Percentiles rank a stretch among this genome's conserved stretches.
Conservation (phyloP, 495 filamentous ascomycete genomes). For the Aspergillus affinis region DNA sequence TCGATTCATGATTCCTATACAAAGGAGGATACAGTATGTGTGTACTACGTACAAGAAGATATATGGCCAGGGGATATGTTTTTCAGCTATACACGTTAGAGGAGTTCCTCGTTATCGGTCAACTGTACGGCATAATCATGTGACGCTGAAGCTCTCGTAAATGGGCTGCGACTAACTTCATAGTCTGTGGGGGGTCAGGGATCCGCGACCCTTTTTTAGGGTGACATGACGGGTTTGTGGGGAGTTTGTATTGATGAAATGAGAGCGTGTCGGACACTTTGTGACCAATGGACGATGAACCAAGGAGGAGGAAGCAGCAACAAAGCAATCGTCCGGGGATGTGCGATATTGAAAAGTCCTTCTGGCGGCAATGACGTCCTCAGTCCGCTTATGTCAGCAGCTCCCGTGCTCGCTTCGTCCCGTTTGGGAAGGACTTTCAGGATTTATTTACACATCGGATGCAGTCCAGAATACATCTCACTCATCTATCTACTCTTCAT, state of each 20-base stretch:
- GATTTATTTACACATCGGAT: too few relatives aligned
- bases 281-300: neutral
- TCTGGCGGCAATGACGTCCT: neutral
- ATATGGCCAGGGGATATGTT: neutral
- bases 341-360: neutral
- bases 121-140: neutral
- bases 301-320: too few relatives aligned
- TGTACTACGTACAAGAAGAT: neutral
- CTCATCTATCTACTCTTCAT: too few relatives aligned
- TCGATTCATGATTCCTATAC: conserved; percentile 22
- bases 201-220: neutral
- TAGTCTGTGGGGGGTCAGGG: neutral
- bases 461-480: too few relatives aligned
- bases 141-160: neutral
- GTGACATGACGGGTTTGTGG: neutral
- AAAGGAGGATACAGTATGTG: neutral
- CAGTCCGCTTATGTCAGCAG: neutral
- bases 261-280: neutral
- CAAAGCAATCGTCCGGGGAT: neutral
- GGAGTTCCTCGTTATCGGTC: neutral
- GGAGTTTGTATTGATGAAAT: neutral
- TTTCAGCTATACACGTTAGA: neutral
- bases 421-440: too few relatives aligned
- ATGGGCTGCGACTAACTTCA: neutral
- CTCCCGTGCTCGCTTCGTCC: neutral